Percentiles rank a stretch among this genome's conserved stretches.
Evolutionary conservation across 352 stramenopile genomes (phyloP).

Genomic region (Phytopythium cucurbitacearum): DNA sequence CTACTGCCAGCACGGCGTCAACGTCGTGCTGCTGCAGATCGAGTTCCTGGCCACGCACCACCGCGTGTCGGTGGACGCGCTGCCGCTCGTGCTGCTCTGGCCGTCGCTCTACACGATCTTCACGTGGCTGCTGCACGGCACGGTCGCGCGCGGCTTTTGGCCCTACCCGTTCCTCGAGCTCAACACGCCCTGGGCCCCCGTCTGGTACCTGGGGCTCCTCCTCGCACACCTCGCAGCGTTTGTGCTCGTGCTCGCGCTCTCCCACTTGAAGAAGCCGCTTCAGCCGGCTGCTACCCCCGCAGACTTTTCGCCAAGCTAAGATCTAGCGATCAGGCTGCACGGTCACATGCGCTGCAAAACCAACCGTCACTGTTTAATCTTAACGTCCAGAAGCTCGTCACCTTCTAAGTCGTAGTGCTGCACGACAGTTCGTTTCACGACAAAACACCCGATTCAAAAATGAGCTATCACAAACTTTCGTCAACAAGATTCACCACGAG

Average conservation of each 20-base stretch:
- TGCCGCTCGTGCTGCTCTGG: conserved; percentile 62
- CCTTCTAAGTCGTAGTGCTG: conserved; percentile 67
- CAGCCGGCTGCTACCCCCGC: not conserved
- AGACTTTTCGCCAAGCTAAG: not conserved
- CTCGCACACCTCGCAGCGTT: conserved; percentile 40
- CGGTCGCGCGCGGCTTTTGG: conserved; percentile 63
- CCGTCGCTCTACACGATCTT: conserved; percentile 65
- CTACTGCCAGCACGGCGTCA: conserved; percentile 76
- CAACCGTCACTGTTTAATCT: conserved; percentile 17
- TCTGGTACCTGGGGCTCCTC: conserved; percentile 68
- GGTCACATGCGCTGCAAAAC: too few species aligned
- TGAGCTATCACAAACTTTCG: not conserved
- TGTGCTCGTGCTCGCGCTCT: conserved; percentile 36
- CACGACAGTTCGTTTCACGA: too few species aligned
- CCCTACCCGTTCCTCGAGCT: conserved; percentile 78
- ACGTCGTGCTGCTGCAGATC: conserved; percentile 63
- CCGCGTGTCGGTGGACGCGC: conserved; percentile 42
- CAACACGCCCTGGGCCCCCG: conserved; percentile 60
- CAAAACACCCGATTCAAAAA: too few species aligned
- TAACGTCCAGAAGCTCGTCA: conserved; percentile 63
- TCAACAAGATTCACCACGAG: too few species aligned
- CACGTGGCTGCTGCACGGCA: conserved; percentile 73
- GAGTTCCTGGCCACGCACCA: conserved; percentile 59
- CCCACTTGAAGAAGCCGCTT: conserved; percentile 26
- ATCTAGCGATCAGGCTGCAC: too few species aligned